Conservation (phyloP, 257 asterid species). For the Verbascum thapsus region DNA sequence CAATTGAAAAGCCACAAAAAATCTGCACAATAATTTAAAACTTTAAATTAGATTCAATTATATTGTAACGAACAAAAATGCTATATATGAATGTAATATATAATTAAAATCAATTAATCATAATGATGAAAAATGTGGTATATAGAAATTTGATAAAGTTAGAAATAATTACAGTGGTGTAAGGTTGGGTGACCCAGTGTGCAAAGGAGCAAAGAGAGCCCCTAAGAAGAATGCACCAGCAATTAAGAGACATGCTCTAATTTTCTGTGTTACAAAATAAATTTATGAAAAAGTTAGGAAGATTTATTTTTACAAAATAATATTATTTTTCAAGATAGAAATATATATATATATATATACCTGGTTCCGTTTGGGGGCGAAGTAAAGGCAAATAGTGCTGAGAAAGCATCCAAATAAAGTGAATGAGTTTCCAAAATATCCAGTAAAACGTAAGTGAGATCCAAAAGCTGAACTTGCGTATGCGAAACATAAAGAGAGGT, state of each 20-base stretch:
- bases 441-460: neutral
- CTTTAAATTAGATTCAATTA: neutral
- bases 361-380: slow-evolving; percentile 16
- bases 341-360: neutral
- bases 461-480: slow-evolving; percentile 11
- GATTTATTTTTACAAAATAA: neutral
- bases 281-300: neutral
- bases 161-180: slow-evolving; percentile 10
- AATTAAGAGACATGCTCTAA: slow-evolving; percentile 1
- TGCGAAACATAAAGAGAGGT: slow-evolving; percentile 4
- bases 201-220: slow-evolving; percentile 9
- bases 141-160: no score
- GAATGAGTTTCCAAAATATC: no score
- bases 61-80: no score
- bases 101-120: no score
- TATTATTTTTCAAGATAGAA: neutral
- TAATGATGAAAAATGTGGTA: no score
- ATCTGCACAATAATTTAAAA: neutral
- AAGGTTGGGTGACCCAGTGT: neutral
- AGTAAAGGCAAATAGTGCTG: slow-evolving; percentile 6
- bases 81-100: no score
- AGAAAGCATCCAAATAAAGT: neutral
- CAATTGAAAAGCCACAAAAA: slow-evolving; percentile 4
- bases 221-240: slow-evolving; percentile 19
- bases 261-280: slow-evolving; percentile 7